Conservation (phyloP, 179 eudicot species). For the Drosera spatulata region DNA sequence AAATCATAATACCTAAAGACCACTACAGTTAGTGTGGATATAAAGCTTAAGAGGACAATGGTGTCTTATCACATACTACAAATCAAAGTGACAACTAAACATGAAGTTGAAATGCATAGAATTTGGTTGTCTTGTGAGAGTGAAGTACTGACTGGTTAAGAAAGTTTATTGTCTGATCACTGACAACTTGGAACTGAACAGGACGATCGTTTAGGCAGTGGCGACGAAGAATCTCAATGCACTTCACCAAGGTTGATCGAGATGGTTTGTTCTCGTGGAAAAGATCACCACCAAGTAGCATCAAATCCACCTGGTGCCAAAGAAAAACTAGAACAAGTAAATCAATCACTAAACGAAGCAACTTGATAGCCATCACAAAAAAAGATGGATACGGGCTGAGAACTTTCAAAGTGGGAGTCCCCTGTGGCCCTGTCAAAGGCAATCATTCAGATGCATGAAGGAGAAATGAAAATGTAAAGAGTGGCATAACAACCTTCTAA, state of each 20-base stretch:
- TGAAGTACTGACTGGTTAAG: conserved; percentile 47
- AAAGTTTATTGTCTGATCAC: conserved; percentile 95
- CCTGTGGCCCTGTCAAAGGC: too few species aligned
- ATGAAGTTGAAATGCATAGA: conserved; percentile 1
- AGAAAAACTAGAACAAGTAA: background rate
- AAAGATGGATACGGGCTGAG: too few species aligned
- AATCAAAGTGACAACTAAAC: background rate
- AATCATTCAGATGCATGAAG: too few species aligned
- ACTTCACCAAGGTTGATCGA: conserved; percentile 81
- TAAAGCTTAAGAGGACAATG: too few species aligned
- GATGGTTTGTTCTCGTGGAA: conserved; percentile 99
- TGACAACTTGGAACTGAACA: conserved; percentile 97
- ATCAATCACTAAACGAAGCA: background rate
- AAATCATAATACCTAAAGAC: too few species aligned
- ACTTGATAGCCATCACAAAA: too few species aligned
- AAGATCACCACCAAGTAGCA: conserved; percentile 99
- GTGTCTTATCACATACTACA: too few species aligned
- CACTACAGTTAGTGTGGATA: too few species aligned
- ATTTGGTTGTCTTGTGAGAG: background rate
- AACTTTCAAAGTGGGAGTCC: too few species aligned
- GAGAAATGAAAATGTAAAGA: too few species aligned
- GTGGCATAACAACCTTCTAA: too few species aligned
- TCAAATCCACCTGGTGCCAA: conserved; percentile 64
- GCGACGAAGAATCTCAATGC: conserved; percentile 88
- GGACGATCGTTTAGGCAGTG: conserved; percentile 87